Evolutionary conservation across 2,329 filamentous ascomycete genomes (phyloP).

Genomic region (Colletotrichum truncatum): DNA sequence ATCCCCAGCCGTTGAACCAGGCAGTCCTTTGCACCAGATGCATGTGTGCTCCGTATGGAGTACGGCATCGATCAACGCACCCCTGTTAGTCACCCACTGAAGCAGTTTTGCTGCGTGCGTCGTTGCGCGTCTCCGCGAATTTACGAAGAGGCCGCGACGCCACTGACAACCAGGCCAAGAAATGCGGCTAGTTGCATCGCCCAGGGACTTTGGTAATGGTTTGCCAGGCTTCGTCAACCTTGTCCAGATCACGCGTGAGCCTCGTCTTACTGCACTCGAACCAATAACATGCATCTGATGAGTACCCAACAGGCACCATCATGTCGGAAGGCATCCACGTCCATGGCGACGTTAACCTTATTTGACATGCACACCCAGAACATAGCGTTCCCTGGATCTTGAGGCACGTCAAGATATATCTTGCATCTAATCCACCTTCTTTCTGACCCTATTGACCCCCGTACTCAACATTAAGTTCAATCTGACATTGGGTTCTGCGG

Average conservation of each 20-base stretch:
- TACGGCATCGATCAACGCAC: neutral
- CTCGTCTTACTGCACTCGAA: neutral
- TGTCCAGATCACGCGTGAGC: neutral
- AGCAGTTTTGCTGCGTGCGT: neutral
- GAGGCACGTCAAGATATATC: neutral
- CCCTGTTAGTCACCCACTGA: neutral
- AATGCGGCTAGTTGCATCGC: neutral
- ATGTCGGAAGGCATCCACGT: neutral
- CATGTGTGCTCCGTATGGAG: neutral
- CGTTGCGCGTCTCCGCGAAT: neutral
- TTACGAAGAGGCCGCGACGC: neutral
- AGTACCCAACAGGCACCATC: constrained; percentile 1
- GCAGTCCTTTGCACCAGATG: too few species aligned
- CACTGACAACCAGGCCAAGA: neutral
- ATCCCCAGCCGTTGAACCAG: neutral
- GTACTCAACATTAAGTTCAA: neutral
- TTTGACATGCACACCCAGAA: neutral
- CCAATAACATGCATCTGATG: neutral
- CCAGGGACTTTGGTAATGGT: neutral
- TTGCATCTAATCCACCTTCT: neutral
- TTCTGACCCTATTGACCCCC: neutral
- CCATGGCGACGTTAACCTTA: constrained; percentile 1
- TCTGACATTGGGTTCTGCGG: neutral
- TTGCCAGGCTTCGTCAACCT: neutral
- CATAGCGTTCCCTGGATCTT: neutral